Base-by-base conservation (phyloP, 192 early-diverging fungal genomes). In the Linnemannia elongata region DNA sequence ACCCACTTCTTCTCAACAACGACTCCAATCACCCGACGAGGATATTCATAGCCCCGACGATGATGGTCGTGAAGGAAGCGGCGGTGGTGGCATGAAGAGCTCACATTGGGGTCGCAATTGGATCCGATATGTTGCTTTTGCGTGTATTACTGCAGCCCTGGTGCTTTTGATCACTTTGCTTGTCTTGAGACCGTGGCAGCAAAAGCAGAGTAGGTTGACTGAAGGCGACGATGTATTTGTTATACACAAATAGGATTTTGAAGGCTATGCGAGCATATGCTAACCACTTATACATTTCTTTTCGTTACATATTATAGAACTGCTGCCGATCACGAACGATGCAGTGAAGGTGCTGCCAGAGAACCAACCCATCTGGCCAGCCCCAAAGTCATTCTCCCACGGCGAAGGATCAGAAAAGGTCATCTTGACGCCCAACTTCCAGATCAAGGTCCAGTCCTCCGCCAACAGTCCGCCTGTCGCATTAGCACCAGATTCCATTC, bases 281-380 rank as follows among this genome's bases (percentile, higher is more conserved):
- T 44, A 39, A 39, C 38, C 38, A 39, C 38, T 6, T 39, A 39
- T 39, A 39, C 38, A 39, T 73, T 60, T n/a, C 2, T 71, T 72
- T 45, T 4, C 22, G 24, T 42, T 60, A 30, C 60, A 63, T 8
- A 0, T 24, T n/a, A 60, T 66, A 87, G 85, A 35, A 6, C 5
- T 81, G 36, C 71, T 77, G 15, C 85, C 85, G 5, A 42, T 87
- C 3, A 9, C 55, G 4, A 87, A 87, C 30, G 71, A 57, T 22
- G 78, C 79, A 6, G 79, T 81, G 18, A 87, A 87, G 45, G 72
- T 22, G 20, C 49, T 87, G 7, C 85, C 85, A 30, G 71, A 73
- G 18, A 80, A 87, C 35, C 85, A 87, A 42, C 80, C 85, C n/a
- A 72, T 87, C 27, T 81, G 79, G 79, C 85, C 85, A 9, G 81